Evolutionary conservation across 2,329 filamentous ascomycete genomes (phyloP).

Genomic region (Botrytis tulipae): DNA sequence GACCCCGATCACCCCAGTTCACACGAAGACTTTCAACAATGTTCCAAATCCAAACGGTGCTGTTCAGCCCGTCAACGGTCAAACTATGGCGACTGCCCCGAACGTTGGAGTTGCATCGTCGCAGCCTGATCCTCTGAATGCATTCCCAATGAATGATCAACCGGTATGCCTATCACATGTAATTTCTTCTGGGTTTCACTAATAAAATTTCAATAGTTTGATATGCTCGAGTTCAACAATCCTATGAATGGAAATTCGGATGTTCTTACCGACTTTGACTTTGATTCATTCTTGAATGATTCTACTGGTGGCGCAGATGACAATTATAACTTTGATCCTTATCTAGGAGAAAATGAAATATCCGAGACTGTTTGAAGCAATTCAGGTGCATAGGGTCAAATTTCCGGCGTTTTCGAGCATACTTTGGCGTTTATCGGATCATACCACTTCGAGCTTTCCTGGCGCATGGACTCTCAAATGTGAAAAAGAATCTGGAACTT

Average conservation of each 20-base stretch:
- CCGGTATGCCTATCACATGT: slow-evolving; percentile 24
- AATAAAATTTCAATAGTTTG: slow-evolving; percentile 29
- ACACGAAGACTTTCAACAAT: slow-evolving; percentile 46
- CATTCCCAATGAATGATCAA: slow-evolving; percentile 47
- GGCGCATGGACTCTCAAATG: slow-evolving; percentile 34
- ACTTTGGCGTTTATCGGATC: slow-evolving; percentile 39
- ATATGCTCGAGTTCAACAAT: slow-evolving; percentile 54
- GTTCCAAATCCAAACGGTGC: slow-evolving; percentile 45
- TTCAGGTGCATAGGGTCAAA: slow-evolving; percentile 25
- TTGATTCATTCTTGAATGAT: slow-evolving; percentile 65
- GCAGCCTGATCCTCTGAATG: slow-evolving; percentile 48
- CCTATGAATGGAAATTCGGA: slow-evolving; percentile 50
- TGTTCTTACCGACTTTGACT: slow-evolving; percentile 65
- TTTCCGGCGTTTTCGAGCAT: slow-evolving; percentile 39
- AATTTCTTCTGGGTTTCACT: background rate
- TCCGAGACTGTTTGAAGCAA: slow-evolving; percentile 49
- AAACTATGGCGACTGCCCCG: slow-evolving; percentile 43
- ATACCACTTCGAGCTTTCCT: slow-evolving; percentile 34
- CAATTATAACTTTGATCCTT: slow-evolving; percentile 56
- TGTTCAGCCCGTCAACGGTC: slow-evolving; percentile 42
- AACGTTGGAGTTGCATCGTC: slow-evolving; percentile 46
- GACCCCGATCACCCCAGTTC: slow-evolving; percentile 62
- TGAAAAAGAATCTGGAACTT: slow-evolving; percentile 29
- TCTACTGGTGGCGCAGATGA: slow-evolving; percentile 42
- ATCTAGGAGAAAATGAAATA: slow-evolving; percentile 58